Base-by-base conservation (phyloP, 108 stramenopile species). In the Skeletonema potamos region DNA sequence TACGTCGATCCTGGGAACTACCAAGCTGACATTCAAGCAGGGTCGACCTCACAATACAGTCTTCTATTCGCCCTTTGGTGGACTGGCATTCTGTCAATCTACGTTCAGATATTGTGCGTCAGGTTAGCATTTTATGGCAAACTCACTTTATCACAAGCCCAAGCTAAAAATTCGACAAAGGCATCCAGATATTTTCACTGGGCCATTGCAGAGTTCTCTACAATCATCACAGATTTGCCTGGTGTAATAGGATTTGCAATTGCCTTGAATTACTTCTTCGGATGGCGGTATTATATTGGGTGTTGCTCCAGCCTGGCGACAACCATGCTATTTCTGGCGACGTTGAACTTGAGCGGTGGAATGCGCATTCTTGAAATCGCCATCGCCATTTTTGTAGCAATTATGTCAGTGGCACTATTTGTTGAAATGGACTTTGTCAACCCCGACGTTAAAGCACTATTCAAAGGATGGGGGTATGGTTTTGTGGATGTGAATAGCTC, bases 1-100 rank as follows among this genome's bases (percentile, higher is more conserved):
- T 95, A 93, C 62, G 74, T 95, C 30, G 94, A 95, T 64, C 92
- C 94, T 0, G 94, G 94, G 2, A 93, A 93, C 54, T 89, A 92
- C 46, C 92, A 95, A 56, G 91, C 92, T 9, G 94, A 95, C 55
- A 89, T 95, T 43, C 94, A 93, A 66, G 92, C 92, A 2, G 82
- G 91, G 13, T 84, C 87, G 0, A 91, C 87, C 8, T 62, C 87
- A 0, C 87, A 83, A 29, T 93, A 93, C 66, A 71, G 70, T 43
- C 84, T 95, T 6, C 63, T 95, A 11, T 95, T 89, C 64, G 76
- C 87, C 4, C 56, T 92, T 22, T 87, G 82, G 68, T 86, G 89
- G 86, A 80, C 88, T 9, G 84, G 85, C 6, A 56, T 92, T 1
- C 41, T 94, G 39, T 89, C 89, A 3, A 82, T 92, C 2, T 84